Evolutionary conservation across 345 rosid species (phyloP).

Genomic region (Melaleuca alternifolia): DNA sequence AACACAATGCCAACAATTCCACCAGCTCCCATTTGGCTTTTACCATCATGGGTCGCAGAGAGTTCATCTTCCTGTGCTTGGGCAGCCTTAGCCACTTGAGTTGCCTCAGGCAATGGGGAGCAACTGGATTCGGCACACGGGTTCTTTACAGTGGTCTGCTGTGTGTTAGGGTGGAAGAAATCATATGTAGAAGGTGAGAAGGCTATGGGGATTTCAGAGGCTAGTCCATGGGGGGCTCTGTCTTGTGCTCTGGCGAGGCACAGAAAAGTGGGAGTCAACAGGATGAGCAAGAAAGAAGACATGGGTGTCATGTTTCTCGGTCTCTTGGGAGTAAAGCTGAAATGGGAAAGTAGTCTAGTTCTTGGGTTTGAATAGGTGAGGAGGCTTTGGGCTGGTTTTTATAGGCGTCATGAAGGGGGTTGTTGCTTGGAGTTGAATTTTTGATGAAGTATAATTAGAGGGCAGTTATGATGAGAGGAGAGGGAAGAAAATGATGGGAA

Average conservation of each 20-base stretch:
- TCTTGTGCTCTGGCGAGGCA: constrained; percentile 38
- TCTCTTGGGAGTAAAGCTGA: constrained; percentile 3
- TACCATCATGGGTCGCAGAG: constrained; percentile 10
- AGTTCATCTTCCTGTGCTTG: constrained; percentile 18
- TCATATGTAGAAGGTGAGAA: constrained; percentile 76
- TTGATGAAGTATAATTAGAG: constrained; percentile 3
- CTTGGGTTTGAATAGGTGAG: background rate
- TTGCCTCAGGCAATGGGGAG: constrained; percentile 62
- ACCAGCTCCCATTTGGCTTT: constrained; percentile 20
- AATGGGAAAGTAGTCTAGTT: constrained; percentile 4
- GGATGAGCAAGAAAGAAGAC: constrained; percentile 19
- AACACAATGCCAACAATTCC: constrained; percentile 31
- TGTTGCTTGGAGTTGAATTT: constrained; percentile 43
- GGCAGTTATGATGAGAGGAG: constrained; percentile 4
- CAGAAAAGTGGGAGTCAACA: constrained; percentile 20
- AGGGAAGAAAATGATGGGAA: constrained; percentile 45
- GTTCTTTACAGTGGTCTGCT: constrained; percentile 4
- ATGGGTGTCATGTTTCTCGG: constrained; percentile 21
- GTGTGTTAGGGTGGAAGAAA: constrained; percentile 72
- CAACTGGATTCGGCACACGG: constrained; percentile 27
- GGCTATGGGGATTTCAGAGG: constrained; percentile 49
- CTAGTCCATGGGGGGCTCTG: constrained; percentile 90
- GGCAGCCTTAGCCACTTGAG: constrained; percentile 22
- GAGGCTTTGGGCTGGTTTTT: constrained; percentile 21
- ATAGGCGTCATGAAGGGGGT: constrained; percentile 31